Conservation (phyloP, 306 rosid genomes). For the Vigna nakashimae region DNA sequence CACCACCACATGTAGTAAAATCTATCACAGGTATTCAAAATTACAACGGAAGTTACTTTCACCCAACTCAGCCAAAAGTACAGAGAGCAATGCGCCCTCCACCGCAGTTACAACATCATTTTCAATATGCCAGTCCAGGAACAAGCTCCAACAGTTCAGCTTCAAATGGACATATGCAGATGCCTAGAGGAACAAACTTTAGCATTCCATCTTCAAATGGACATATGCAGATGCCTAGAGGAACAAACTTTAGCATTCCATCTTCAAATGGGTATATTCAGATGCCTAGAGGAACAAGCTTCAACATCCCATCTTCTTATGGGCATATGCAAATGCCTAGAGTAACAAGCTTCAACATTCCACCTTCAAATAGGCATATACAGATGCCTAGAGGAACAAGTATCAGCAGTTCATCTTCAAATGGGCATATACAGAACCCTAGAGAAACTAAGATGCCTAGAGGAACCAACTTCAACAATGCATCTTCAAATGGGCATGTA, state of each 20-base stretch:
- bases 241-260: not conserved
- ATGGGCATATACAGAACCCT: not conserved
- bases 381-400: not conserved
- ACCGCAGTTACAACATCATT: conserved; percentile 27
- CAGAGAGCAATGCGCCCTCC: not conserved
- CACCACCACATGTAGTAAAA: conserved; percentile 45
- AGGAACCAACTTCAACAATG: conserved; percentile 35
- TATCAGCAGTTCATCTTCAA: not conserved
- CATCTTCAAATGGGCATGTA: conserved; percentile 33
- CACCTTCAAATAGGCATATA: not conserved
- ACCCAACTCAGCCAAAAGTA: conserved; percentile 49
- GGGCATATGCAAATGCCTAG: not conserved
- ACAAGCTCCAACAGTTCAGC: conserved; percentile 34
- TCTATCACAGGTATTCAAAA: conserved; percentile 35
- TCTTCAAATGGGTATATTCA: not conserved
- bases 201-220: not conserved
- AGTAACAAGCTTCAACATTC: not conserved
- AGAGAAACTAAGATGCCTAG: not conserved
- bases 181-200: not conserved
- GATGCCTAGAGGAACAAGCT: conserved; percentile 21
- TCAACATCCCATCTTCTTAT: not conserved
- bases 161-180: not conserved
- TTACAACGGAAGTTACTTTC: conserved; percentile 36
- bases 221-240: not conserved
- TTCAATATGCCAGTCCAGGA: conserved; percentile 37